These are phyloP conservation scores for Cyclotella choctawhatcheeana DNA, from an alignment of 108 stramenopile genomes.

Conservation along the genomic window DNA sequence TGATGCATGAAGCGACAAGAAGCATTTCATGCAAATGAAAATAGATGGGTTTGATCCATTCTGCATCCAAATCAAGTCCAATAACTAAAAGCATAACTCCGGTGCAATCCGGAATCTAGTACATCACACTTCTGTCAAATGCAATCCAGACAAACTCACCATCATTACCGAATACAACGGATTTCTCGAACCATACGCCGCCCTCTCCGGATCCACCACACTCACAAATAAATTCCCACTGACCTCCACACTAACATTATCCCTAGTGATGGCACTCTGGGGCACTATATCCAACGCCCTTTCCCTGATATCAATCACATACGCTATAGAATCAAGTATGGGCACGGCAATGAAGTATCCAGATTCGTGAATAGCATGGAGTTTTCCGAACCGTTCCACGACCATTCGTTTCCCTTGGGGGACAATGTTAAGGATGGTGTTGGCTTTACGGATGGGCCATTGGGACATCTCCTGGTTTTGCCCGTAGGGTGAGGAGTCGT, in stretches of 20 bases:
- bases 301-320: slow-evolving; percentile 95
- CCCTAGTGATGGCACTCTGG: slow-evolving; percentile 95
- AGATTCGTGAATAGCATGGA: slow-evolving; percentile 83
- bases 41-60: no score
- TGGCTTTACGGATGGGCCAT: slow-evolving; percentile 88
- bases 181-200: slow-evolving; percentile 94
- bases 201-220: slow-evolving; percentile 90
- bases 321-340: slow-evolving; percentile 90
- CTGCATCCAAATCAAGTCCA: not conserved
- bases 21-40: no score
- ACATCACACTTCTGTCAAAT: no score
- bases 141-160: slow-evolving; percentile 50
- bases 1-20: no score
- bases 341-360: slow-evolving; percentile 97
- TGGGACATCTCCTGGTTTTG: slow-evolving; percentile 50
- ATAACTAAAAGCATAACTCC: no score
- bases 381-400: slow-evolving; percentile 95
- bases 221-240: slow-evolving; percentile 97
- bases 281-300: slow-evolving; percentile 92
- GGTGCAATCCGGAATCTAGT: no score
- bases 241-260: slow-evolving; percentile 97
- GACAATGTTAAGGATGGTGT: slow-evolving; percentile 93
- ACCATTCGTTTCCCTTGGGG: slow-evolving; percentile 93
- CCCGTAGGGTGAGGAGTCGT: slow-evolving; percentile 50
- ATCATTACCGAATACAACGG: slow-evolving; percentile 96